Base-by-base conservation (phyloP, 768 basidiomycete genomes). In the Pulveroboletus frians region DNA sequence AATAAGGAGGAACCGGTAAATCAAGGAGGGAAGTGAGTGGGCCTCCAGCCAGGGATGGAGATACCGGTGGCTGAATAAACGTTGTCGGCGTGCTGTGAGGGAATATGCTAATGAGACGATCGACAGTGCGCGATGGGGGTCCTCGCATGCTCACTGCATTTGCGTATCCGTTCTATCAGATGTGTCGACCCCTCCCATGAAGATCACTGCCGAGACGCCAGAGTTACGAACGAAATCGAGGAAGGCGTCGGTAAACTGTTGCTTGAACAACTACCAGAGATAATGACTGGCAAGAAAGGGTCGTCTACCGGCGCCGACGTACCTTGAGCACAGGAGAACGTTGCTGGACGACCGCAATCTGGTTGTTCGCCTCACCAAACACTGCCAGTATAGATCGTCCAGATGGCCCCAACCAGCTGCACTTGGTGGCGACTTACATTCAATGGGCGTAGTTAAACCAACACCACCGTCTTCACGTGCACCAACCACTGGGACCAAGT, bases 251-350 rank as follows among this genome's bases (percentile, higher is more conserved):
- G 83, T 73, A 60, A 87, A 92, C 14, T 80, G 77, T 53, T 81
- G 75, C 66, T 92, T 92, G 53, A 69, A 74, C 23, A 77, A 71
- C 87, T 91, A 57, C 26, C 34, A 47, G 21, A 37, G n/a, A 41
- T 4, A 29, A 21, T 53, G 39, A 53, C 21, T 20, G 30, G 27
- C 10, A 46, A 43, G 46, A 38, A 39, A 41, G 15, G 14, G 14
- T 29, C 1, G 29, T 43, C 43, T 9, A 42, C 21, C 9, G 5
- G 30, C 1, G 47, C 15, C 3, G 17, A 54, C 72, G 32, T 52
- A 87, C 90, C 73, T 88, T 88, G 48, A 92, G 66, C 3, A 80
- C 79, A 14, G 89, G 90, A 17, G 90, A 90, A 49, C 88, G 71
- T 58, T 92, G 89, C 59, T 90, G 90, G 15, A 92, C 64, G 40